Base-by-base conservation (phyloP, 2,329 filamentous ascomycete genomes). In the Aspergillus bombycis region DNA sequence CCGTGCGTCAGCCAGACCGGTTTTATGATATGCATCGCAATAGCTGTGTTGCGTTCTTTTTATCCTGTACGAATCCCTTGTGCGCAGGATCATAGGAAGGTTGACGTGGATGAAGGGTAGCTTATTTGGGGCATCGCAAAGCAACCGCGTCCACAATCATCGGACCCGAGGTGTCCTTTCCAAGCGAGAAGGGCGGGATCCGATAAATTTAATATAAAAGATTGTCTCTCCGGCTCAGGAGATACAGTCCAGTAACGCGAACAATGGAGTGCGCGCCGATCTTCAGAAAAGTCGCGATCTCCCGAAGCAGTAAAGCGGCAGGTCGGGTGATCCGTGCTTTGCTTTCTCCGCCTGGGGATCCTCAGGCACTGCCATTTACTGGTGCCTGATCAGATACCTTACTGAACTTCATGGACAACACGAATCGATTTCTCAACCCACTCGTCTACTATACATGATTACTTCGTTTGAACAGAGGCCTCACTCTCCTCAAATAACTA, bases 1-100 rank as follows among this genome's bases (percentile, higher is more conserved):
- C 92, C 93, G 83, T 97, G 94, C 78, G 91, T 94, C 74, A 98
- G 89, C 94, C 94, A 98, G 77, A 91, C 89, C 71, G 94, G 94
- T 87, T 96, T 97, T 80, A 96, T 92, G 81, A 97, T 88, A 83
- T 89, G 90, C 91, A 94, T 94, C 69, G 70, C 71, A 52, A n/a
- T 16, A 34, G 21, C 16, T 32, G 28, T 66, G 64, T 52, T 53
- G 56, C 60, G 56, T 57, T 28, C 52, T 60, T 45, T 28, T 59
- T 63, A 55, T 55, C 48, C 48, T 34, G 48, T n/a, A n/a, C 28
- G 48, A 52, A 52, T 52, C 28, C 28, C 48, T 52, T 52, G 48
- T 23, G 52, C 52, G 52, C 52, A 26, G 52, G 21, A 65, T 67
- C 60, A 63, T 52, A 66, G 65, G 64, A 21, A 55, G 64, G 62